phyloP scores from a whole-genome alignment of 306 rosid species.

The Senna tora region DNA sequence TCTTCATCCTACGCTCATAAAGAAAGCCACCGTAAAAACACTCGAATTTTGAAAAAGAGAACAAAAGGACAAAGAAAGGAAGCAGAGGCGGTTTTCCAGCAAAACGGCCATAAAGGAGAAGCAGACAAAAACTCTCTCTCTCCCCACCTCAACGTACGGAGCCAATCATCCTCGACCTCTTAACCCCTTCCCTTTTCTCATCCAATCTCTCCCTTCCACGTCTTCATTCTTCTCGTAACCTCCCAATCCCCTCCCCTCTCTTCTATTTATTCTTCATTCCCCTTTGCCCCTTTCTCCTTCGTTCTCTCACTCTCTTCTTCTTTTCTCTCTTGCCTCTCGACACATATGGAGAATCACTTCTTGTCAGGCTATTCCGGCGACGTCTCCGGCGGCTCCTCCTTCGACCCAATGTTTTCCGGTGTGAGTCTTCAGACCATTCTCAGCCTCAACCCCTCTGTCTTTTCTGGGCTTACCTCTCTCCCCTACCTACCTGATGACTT shows the following conservation, averaged over 20 bases:
- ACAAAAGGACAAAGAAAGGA: constrained; percentile 12
- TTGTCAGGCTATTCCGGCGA: neutral
- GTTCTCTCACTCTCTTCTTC: neutral
- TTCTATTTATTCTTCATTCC: neutral
- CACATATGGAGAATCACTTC: constrained; percentile 31
- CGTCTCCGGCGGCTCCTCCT: constrained; percentile 10
- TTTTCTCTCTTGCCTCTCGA: neutral
- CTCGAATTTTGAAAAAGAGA: neutral
- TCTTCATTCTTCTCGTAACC: constrained; percentile 35
- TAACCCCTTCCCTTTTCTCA: neutral
- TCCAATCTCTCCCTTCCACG: constrained; percentile 35
- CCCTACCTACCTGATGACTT: constrained; percentile 28
- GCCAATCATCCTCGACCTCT: constrained; percentile 44
- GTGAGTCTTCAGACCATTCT: constrained; percentile 58
- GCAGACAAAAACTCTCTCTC: constrained; percentile 31
- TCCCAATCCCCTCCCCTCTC: neutral
- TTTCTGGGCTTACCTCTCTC: neutral
- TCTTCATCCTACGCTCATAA: neutral
- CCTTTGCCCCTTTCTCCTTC: neutral
- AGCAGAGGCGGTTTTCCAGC: constrained; percentile 10
- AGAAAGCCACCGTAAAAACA: neutral
- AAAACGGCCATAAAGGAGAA: constrained; percentile 33
- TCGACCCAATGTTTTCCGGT: constrained; percentile 58
- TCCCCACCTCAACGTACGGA: constrained; percentile 42
- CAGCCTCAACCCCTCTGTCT: constrained; percentile 34